These are phyloP conservation scores for Zymoseptoria tritici DNA, from an alignment of 2,329 filamentous ascomycete species.

Conservation along the genomic window DNA sequence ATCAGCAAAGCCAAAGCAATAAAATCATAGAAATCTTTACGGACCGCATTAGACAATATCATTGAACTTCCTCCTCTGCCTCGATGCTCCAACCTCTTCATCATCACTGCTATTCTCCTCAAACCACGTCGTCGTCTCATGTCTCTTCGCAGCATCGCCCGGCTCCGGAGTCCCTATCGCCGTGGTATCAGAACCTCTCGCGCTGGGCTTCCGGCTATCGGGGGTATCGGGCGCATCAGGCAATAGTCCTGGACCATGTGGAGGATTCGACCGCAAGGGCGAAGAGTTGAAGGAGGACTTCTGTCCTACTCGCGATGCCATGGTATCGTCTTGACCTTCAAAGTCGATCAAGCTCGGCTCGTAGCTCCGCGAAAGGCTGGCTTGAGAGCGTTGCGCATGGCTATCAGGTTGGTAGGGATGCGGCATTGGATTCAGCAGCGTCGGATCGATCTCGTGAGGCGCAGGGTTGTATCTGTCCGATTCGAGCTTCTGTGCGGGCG, in stretches of 20 bases:
- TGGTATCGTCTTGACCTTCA: not conserved
- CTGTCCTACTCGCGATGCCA: not conserved
- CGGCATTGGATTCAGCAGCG: not conserved
- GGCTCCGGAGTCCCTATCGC: constrained; percentile 7
- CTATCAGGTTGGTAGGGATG: not conserved
- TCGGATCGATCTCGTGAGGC: not conserved
- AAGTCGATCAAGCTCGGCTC: not conserved
- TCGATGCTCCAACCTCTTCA: not conserved
- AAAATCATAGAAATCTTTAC: not conserved
- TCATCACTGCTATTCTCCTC: constrained; percentile 7
- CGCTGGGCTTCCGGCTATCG: not conserved
- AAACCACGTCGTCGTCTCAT: constrained; percentile 13
- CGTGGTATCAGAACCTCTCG: not conserved
- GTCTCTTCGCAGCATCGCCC: constrained; percentile 12
- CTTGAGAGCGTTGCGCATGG: not conserved
- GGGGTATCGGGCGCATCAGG: not conserved
- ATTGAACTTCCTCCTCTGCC: not conserved
- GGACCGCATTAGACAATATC: not conserved
- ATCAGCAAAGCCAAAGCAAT: not conserved
- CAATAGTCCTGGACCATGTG: constrained; percentile 1
- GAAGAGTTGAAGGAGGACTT: not conserved
- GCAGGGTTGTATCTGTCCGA: constrained; percentile 4
- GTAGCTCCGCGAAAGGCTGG: not conserved
- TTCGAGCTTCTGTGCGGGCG: constrained; percentile 9
- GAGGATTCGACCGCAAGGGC: not conserved